These are phyloP conservation scores for Rosa chinensis DNA, from an alignment of 306 rosid genomes.

Conservation along the genomic window DNA sequence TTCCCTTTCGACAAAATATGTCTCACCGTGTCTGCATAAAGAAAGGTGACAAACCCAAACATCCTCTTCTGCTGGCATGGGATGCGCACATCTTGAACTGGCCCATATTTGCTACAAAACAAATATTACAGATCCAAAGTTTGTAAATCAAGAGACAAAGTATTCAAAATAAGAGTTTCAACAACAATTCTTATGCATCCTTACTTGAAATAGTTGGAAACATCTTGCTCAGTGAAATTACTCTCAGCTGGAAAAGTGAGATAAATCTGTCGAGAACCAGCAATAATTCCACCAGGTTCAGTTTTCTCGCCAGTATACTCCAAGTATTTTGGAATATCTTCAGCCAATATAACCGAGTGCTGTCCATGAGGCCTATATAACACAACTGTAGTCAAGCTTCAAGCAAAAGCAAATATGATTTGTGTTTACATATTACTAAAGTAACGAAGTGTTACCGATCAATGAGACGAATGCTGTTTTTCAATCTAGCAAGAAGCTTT, in stretches of 20 bases:
- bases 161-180: neutral
- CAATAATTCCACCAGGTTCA: conserved; percentile 35
- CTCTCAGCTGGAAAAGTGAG: conserved; percentile 54
- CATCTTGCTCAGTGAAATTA: conserved; percentile 45
- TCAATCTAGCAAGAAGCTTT: conserved; percentile 48
- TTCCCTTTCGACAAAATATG: conserved; percentile 41
- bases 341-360: conserved; percentile 44
- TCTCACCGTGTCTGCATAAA: conserved; percentile 43
- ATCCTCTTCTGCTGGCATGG: conserved; percentile 54
- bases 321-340: conserved; percentile 34
- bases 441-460: conserved; percentile 32
- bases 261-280: conserved; percentile 47
- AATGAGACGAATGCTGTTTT: conserved; percentile 41
- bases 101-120: conserved; percentile 48
- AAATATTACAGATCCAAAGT: neutral
- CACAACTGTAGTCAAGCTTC: conserved; percentile 8
- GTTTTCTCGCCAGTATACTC: conserved; percentile 38
- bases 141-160: neutral
- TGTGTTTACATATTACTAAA: neutral
- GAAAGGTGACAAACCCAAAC: conserved; percentile 56
- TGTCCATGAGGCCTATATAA: conserved; percentile 51
- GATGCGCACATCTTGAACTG: conserved; percentile 51
- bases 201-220: conserved; percentile 49
- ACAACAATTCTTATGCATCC: neutral
- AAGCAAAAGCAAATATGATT: neutral